Percentiles rank a stretch among this genome's conserved stretches.
phyloP scores from a whole-genome alignment of 2,329 filamentous ascomycete genomes.

The Trichoderma sp. region DNA sequence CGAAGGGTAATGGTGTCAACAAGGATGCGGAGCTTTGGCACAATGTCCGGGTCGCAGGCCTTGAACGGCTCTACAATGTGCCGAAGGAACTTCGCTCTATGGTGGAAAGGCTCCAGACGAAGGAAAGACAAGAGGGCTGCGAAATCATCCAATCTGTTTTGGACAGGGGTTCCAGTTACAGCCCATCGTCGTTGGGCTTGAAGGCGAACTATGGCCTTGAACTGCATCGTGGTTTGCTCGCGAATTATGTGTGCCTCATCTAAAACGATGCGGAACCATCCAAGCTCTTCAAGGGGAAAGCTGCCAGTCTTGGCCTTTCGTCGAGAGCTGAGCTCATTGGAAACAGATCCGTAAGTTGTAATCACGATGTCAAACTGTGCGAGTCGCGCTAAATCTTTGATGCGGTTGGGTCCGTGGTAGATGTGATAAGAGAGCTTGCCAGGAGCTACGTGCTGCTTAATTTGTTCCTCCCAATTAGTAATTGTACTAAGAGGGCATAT shows the following conservation, averaged over 20 bases:
- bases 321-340: conserved; percentile 70
- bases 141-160: conserved; percentile 89
- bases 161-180: conserved; percentile 93
- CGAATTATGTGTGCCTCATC: conserved; percentile 96
- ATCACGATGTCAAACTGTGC: conserved; percentile 79
- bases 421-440: conserved; percentile 69
- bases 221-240: conserved; percentile 76
- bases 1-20: conserved; percentile 94
- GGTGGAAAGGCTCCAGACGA: conserved; percentile 79
- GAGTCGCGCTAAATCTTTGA: conserved; percentile 65
- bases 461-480: conserved; percentile 92
- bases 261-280: conserved; percentile 90
- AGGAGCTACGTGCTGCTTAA: conserved; percentile 72
- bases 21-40: conserved; percentile 81
- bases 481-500: conserved; percentile 89
- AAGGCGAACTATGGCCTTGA: conserved; percentile 78
- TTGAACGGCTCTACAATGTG: conserved; percentile 87
- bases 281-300: conserved; percentile 71
- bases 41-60: conserved; percentile 75
- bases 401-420: conserved; percentile 80
- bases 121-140: conserved; percentile 85
- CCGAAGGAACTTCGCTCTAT: conserved; percentile 70
- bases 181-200: conserved; percentile 86
- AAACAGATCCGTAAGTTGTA: conserved; percentile 87
- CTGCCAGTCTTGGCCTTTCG: conserved; percentile 57